A percentile compares a stretch with the other conserved stretches of the same genome.
These are phyloP conservation scores for Solanum commersonii DNA, from an alignment of 257 asterid species.

Conservation along the genomic window DNA sequence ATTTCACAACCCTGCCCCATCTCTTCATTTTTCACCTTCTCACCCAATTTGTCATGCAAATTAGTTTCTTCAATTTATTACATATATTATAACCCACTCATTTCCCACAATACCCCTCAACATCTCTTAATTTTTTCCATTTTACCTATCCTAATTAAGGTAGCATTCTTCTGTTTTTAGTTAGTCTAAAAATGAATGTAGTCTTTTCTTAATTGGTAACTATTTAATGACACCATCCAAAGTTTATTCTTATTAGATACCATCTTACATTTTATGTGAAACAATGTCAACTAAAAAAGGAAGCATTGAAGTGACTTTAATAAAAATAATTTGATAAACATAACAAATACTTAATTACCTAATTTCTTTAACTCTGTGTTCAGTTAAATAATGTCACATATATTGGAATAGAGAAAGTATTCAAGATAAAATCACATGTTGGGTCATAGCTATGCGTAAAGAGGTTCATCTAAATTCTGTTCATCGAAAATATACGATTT, in stretches of 20 bases:
- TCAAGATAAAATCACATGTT: neutral
- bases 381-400: neutral
- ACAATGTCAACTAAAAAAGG: no score
- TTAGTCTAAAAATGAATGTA: no score
- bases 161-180: no score
- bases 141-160: neutral
- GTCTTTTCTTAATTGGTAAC: no score
- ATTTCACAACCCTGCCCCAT: neutral
- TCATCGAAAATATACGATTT: no score
- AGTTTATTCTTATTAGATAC: no score
- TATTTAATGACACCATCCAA: no score
- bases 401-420: no score
- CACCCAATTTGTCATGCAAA: constrained; percentile 48
- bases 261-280: no score
- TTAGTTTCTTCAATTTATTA: constrained; percentile 24
- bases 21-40: constrained; percentile 11
- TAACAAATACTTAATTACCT: no score
- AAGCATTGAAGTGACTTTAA: neutral
- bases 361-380: no score
- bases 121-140: neutral
- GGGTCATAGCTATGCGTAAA: neutral
- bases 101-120: constrained; percentile 7
- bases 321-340: no score
- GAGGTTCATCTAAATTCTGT: neutral
- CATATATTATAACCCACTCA: neutral